phyloP scores from a whole-genome alignment of 495 filamentous ascomycete species.

The Neurospora sp. region DNA sequence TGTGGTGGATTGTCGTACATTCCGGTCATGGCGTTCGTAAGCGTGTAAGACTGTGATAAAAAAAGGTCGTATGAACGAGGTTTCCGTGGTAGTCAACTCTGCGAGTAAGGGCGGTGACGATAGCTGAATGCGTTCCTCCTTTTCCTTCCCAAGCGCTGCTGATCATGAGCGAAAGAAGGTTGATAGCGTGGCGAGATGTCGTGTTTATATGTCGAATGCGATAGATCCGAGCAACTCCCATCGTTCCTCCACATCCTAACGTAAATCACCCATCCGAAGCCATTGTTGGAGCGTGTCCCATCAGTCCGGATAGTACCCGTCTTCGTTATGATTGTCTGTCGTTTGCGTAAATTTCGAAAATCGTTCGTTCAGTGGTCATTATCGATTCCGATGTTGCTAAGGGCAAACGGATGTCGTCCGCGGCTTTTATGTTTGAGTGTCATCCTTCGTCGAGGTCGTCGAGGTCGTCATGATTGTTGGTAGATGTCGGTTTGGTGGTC shows the following conservation, averaged over 20 bases:
- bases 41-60: slow-evolving; percentile 9
- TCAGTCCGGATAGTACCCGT: background rate
- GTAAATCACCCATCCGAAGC: background rate
- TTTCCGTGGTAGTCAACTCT: background rate
- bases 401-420: background rate
- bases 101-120: background rate
- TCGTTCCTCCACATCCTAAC: background rate
- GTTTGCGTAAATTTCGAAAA: background rate
- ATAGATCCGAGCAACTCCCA: background rate
- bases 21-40: slow-evolving; percentile 16
- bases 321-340: background rate
- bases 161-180: background rate
- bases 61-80: background rate
- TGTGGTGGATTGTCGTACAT: slow-evolving; percentile 67
- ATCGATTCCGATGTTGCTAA: background rate
- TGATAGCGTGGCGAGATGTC: background rate
- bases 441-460: background rate
- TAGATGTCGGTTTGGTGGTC: background rate
- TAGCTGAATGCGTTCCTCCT: background rate
- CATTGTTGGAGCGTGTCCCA: background rate
- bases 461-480: background rate
- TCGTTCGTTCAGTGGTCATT: background rate
- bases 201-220: background rate
- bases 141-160: background rate
- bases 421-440: background rate